Conservation (phyloP, 2,329 filamentous ascomycete genomes). For the Madurella fahalii region DNA sequence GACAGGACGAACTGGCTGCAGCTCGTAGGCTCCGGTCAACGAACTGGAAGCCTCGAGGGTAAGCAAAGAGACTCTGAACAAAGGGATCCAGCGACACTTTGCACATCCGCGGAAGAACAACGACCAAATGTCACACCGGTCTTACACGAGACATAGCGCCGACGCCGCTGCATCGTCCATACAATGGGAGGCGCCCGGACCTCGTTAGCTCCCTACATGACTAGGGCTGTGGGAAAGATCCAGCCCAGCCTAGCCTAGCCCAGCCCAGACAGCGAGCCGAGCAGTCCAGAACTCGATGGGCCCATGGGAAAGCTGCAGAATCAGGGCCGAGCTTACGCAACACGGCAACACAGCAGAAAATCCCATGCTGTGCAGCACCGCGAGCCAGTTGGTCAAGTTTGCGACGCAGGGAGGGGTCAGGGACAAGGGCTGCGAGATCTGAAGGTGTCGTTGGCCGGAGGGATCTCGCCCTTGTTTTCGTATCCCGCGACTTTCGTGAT, state of each 20-base stretch:
- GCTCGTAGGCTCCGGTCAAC: too few species aligned
- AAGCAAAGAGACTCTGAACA: too few species aligned
- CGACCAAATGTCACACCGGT: background rate
- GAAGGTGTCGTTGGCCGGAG: too few species aligned
- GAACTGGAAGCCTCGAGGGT: too few species aligned
- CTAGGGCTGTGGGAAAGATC: background rate
- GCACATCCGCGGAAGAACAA: background rate
- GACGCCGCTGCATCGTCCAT: background rate
- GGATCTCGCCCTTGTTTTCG: too few species aligned
- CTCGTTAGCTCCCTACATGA: background rate
- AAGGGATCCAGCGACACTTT: background rate
- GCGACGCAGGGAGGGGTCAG: background rate
- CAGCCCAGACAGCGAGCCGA: slow-evolving; percentile 11
- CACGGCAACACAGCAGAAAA: background rate
- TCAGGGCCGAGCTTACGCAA: background rate
- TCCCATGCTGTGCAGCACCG: slow-evolving; percentile 1
- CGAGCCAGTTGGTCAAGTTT: background rate
- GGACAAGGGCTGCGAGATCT: background rate
- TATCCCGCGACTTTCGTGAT: too few species aligned
- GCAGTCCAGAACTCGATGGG: slow-evolving; percentile 12
- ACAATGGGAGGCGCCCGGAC: background rate
- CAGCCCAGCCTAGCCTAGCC: background rate
- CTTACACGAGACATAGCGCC: background rate
- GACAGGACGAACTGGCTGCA: too few species aligned
- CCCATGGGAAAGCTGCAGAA: slow-evolving; percentile 3